Percentiles rank a stretch among this genome's conserved stretches.
phyloP scores from a whole-genome alignment of 306 rosid species.

The Cajanus cajan region DNA sequence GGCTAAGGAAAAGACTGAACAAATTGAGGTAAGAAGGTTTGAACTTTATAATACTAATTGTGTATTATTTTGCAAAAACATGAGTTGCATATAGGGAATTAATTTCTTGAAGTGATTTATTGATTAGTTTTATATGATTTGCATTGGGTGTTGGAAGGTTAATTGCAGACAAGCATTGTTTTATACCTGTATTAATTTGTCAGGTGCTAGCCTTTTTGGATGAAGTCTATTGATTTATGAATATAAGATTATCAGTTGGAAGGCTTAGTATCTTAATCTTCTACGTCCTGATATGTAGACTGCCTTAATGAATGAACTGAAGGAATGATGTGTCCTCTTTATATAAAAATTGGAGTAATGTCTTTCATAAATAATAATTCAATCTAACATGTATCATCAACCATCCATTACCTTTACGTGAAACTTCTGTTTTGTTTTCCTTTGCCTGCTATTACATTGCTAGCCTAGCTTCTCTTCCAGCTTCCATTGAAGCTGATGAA shows the following conservation, averaged over 20 bases:
- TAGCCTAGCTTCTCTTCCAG: neutral
- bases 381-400: neutral
- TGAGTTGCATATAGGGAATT: slow-evolving; percentile 3
- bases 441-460: neutral
- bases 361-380: neutral
- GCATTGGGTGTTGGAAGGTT: slow-evolving; percentile 7
- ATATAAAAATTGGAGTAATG: neutral
- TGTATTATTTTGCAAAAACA: slow-evolving; percentile 8
- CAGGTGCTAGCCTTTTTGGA: neutral
- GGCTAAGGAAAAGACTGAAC: slow-evolving; percentile 69
- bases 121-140: slow-evolving; percentile 2
- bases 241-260: neutral
- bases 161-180: neutral
- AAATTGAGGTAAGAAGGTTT: slow-evolving; percentile 61
- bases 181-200: neutral
- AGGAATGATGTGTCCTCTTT: neutral
- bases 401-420: neutral
- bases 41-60: neutral
- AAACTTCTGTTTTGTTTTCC: neutral
- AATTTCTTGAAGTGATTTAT: neutral
- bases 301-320: neutral
- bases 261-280: neutral
- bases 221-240: neutral
- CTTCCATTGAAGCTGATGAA: neutral
- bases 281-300: neutral